phyloP scores from a whole-genome alignment of 768 basidiomycete species.

The Boletus rubescentipes region DNA sequence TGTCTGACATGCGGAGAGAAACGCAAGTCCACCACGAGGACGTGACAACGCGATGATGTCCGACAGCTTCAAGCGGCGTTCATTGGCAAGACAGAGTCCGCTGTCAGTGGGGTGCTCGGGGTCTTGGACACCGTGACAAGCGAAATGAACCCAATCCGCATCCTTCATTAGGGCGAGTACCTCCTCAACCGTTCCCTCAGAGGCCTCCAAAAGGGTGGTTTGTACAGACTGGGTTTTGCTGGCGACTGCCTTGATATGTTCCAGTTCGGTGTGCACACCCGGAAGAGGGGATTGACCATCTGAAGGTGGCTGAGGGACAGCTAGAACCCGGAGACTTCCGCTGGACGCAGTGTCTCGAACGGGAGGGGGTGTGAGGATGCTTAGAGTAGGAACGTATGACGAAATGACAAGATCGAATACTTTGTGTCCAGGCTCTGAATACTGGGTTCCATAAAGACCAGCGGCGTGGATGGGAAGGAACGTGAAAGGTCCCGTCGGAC shows the following conservation, averaged over 20 bases:
- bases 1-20: constrained; percentile 48
- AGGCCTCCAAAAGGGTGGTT: not conserved
- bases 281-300: constrained; percentile 5
- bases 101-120: constrained; percentile 19
- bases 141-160: constrained; percentile 25
- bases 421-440: not conserved
- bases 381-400: constrained; percentile 30
- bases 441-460: not conserved
- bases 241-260: constrained; percentile 10
- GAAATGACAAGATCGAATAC: not conserved
- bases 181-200: not conserved
- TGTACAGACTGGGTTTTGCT: no score
- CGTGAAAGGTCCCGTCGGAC: not conserved
- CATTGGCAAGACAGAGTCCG: constrained; percentile 15
- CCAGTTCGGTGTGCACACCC: constrained; percentile 14
- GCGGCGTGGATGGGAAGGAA: not conserved
- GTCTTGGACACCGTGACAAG: constrained; percentile 31
- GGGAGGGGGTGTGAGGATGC: constrained; percentile 6
- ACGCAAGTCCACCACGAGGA: constrained; percentile 34
- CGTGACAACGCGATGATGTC: not conserved
- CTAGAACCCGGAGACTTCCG: not conserved
- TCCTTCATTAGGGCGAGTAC: not conserved
- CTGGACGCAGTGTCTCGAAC: not conserved
- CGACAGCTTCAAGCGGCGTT: not conserved
- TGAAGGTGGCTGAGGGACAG: constrained; percentile 10